Evolutionary conservation across 352 stramenopile genomes (phyloP).

Genomic region (Phytophthora meadii): DNA sequence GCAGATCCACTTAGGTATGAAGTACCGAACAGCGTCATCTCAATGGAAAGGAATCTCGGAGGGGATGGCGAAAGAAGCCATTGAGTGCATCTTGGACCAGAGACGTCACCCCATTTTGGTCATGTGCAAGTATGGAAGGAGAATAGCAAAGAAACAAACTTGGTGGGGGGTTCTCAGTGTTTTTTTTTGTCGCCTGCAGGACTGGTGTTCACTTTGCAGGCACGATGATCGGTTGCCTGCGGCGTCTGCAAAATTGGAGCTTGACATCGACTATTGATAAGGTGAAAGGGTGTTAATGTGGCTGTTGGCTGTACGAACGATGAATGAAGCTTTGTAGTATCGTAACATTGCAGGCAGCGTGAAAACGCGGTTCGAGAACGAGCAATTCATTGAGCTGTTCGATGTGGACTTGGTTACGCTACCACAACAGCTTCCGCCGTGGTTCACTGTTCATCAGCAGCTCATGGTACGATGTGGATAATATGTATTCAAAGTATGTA

Average conservation of each 20-base stretch:
- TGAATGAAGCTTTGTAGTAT: slow-evolving; percentile 49
- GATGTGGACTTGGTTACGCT: slow-evolving; percentile 87
- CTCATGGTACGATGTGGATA: slow-evolving; percentile 57
- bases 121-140: slow-evolving; percentile 85
- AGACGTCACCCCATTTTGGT: slow-evolving; percentile 81
- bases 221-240: slow-evolving; percentile 84
- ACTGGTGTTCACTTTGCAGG: slow-evolving; percentile 79
- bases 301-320: neutral
- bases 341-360: slow-evolving; percentile 85
- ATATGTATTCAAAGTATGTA: too few species aligned
- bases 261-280: slow-evolving; percentile 90
- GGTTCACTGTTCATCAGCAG: slow-evolving; percentile 83
- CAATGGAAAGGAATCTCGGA: slow-evolving; percentile 82
- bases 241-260: slow-evolving; percentile 87
- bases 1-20: slow-evolving; percentile 84
- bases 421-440: slow-evolving; percentile 76
- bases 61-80: slow-evolving; percentile 86
- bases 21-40: slow-evolving; percentile 73
- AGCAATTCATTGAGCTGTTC: slow-evolving; percentile 91
- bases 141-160: neutral
- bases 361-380: slow-evolving; percentile 90
- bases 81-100: slow-evolving; percentile 86
- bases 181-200: slow-evolving; percentile 29
- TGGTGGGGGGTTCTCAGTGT: slow-evolving; percentile 4
- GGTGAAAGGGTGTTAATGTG: slow-evolving; percentile 23